Base-by-base conservation (phyloP, 2,329 filamentous ascomycete species). In the Trichoderma sp. region DNA sequence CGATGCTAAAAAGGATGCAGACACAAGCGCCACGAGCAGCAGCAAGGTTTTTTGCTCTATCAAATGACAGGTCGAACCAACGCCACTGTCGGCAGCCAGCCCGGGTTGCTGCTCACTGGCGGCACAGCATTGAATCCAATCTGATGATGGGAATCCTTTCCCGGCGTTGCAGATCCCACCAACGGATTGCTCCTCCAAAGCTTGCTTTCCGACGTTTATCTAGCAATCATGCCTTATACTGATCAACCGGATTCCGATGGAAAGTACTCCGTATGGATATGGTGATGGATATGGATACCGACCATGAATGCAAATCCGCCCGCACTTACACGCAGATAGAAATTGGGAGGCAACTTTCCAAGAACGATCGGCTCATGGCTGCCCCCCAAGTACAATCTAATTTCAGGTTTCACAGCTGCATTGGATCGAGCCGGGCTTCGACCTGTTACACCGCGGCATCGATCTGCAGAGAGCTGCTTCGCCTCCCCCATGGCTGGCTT, bases 11-110 rank as follows among this genome's bases (percentile, higher is more conserved):
- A 72, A 65, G 67, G 45, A 71, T 75, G 53, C 50, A 29, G 53
- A 35, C 63, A 35, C 64, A 68, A 62, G 72, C 63, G 38, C 56
- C 66, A 38, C 27, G 21, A 27, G 45, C 35, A 27, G 45, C 50
- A n/a, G 38, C 27, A 50, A 62, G 56, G 24, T 50, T 50, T 35
- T 63, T 3, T 64, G 71, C 60, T 59, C 45, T 24, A 65, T 64
- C 74, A 71, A 71, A 75, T 66, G 66, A 75, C 74, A 65, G 74
- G 74, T 62, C 62, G 74, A 65, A 65, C 62, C 31, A 75, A 69
- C 67, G 74, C 74, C 74, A 75, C 74, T 24, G 62, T 75, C 74
- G 74, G 74, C 53, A 75, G 67, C 41, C 74, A 71, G 74, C 67
- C 74, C 74, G 66, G 59, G 24, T 63, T 68, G n/a, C 63, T 71